Conservation (phyloP, 106 monocot species). For the Posidonia australis region DNA sequence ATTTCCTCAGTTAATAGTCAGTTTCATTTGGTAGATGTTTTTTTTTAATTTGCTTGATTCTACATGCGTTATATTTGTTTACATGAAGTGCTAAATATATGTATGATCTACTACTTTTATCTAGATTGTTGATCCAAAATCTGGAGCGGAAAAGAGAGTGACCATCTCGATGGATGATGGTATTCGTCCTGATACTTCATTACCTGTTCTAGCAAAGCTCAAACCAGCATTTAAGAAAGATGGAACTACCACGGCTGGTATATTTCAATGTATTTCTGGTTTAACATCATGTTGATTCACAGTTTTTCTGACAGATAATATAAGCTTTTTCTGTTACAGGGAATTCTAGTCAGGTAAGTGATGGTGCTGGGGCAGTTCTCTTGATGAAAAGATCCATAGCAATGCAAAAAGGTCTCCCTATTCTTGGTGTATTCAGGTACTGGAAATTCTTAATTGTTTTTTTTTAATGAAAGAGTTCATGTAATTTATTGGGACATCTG, state of each 20-base stretch:
- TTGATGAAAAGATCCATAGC: constrained; percentile 74
- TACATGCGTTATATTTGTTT: neutral
- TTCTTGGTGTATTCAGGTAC: constrained; percentile 79
- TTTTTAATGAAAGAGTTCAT: too few relatives aligned
- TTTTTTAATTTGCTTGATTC: neutral
- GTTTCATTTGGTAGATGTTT: too few relatives aligned
- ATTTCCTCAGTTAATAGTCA: too few relatives aligned
- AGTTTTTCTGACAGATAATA: neutral
- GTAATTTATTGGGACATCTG: too few relatives aligned
- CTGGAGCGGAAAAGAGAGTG: constrained; percentile 50
- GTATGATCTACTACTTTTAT: constrained; percentile 8
- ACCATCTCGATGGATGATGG: constrained; percentile 63
- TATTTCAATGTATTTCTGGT: neutral
- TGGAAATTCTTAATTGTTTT: too few relatives aligned
- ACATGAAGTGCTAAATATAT: neutral
- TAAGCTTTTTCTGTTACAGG: constrained; percentile 21
- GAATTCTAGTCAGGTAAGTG: constrained; percentile 83
- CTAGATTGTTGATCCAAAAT: constrained; percentile 70
- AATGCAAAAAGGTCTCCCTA: constrained; percentile 60
- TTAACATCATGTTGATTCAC: neutral
- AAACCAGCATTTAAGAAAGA: constrained; percentile 76
- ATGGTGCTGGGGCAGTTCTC: constrained; percentile 90
- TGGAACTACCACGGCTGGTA: constrained; percentile 85
- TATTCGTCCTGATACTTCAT: constrained; percentile 54
- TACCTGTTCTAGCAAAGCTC: constrained; percentile 54